A percentile compares a stretch with the other conserved stretches of the same genome.
Evolutionary conservation across 1,284 basidiomycete species (phyloP).

Genomic region (Inonotus hispidus): DNA sequence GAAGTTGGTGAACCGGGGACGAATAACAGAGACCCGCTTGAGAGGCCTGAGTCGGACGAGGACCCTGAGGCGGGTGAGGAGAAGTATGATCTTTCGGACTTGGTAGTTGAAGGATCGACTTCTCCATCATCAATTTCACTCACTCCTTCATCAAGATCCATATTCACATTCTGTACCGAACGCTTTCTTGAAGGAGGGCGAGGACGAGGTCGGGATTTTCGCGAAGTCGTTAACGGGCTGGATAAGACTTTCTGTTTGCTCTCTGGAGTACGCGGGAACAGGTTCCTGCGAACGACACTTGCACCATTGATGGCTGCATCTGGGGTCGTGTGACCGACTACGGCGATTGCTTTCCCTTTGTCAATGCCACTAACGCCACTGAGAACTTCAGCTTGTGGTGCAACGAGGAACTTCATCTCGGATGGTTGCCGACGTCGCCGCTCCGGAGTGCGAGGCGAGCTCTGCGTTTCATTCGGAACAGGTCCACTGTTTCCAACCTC

Average conservation of each 20-base stretch:
- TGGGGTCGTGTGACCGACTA: slow-evolving; percentile 11
- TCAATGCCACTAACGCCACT: neutral
- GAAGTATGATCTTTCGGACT: slow-evolving; percentile 32
- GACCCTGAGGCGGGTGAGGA: slow-evolving; percentile 38
- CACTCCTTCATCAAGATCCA: neutral
- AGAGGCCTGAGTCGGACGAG: slow-evolving; percentile 26
- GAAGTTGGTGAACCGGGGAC: slow-evolving; percentile 32
- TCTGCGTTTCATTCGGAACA: neutral
- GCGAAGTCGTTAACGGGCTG: slow-evolving; percentile 33
- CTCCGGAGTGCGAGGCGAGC: slow-evolving; percentile 14
- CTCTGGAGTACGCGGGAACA: slow-evolving; percentile 26
- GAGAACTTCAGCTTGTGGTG: neutral
- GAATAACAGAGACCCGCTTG: slow-evolving; percentile 20
- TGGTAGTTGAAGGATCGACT: slow-evolving; percentile 28
- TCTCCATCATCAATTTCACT: slow-evolving; percentile 4
- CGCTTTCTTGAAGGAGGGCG: slow-evolving; percentile 30
- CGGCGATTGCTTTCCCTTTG: neutral
- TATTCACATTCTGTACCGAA: slow-evolving; percentile 15
- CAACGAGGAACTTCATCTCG: slow-evolving; percentile 24
- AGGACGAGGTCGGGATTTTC: slow-evolving; percentile 30
- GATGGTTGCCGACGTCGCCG: slow-evolving; percentile 9
- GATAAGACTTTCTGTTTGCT: slow-evolving; percentile 25
- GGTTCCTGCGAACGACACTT: neutral
- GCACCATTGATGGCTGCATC: slow-evolving; percentile 9
- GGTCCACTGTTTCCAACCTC: slow-evolving; percentile 7